These are phyloP conservation scores for Funneliformis geosporum DNA, from an alignment of 192 early-diverging fungal species.

Conservation along the genomic window DNA sequence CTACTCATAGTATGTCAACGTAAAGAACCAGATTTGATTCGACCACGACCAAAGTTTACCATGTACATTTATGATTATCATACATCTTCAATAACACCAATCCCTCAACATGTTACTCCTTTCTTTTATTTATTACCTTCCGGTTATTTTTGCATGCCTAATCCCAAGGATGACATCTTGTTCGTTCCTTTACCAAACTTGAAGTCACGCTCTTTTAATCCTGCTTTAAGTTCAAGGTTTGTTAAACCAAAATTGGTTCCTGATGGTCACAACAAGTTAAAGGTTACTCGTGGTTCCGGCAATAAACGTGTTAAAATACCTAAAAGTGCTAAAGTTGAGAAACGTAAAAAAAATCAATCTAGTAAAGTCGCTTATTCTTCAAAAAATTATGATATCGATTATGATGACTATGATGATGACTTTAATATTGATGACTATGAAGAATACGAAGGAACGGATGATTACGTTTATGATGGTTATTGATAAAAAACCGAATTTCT, in stretches of 20 bases:
- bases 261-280: not conserved
- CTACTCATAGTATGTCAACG: not conserved
- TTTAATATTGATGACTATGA: no score
- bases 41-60: not conserved
- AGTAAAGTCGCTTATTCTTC: not conserved
- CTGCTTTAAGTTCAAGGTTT: not conserved
- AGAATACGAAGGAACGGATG: no score
- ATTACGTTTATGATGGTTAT: not conserved
- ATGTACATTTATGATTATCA: constrained; percentile 2
- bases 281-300: not conserved
- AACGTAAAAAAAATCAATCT: not conserved
- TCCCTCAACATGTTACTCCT: not conserved
- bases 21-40: not conserved
- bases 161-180: not conserved
- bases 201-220: not conserved
- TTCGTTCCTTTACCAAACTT: not conserved
- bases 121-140: not conserved
- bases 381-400: not conserved
- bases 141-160: not conserved
- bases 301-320: constrained; percentile 1
- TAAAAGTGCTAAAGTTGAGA: not conserved
- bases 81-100: not conserved
- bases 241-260: not conserved
- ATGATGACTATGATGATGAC: not conserved
- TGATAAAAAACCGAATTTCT: not conserved